Evolutionary conservation across 106 monocot genomes (phyloP), one percentile per base, ranked within the genome.

Genomic region (Cymbidium sinense): DNA sequence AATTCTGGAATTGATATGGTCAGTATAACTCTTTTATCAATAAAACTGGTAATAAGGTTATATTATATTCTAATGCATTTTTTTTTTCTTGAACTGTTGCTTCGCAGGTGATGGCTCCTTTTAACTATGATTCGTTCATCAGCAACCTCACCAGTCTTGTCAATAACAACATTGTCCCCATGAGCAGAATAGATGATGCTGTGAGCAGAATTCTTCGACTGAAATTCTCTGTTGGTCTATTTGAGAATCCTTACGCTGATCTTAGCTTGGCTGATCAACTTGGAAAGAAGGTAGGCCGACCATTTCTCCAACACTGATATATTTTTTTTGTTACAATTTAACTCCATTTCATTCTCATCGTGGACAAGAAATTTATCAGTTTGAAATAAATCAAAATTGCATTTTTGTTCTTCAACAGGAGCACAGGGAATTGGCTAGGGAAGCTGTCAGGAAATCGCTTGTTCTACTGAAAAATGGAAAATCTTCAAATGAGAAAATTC

Each of bases 361-460:
- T 67, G 4, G 25, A 17, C 12, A 69, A 69, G 69, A 69, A 13
- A 2, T 47, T 47, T 13, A 47, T 47, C 47, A 47, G 13, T 13
- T 47, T 47, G 11, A 2, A 47, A 15, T 47, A 13, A 13, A 0
- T 39, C 13, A 11, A 47, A 2, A 15, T 47, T 47, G 5, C 52
- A 52, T n/a, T 43, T 15, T 29, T 30, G 34, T 64, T 65, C 7
- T 79, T 54, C 34, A 35, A 77, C 80, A 96, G 96, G 91, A 91
- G 73, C 96, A 96, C 78, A 83, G 93, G 74, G 93, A 87, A 21
- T 36, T 90, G 85, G 93, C 93, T 20, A 90, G 93, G 77, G 90
- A 95, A 86, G 95, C 95, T 21, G 95, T 95, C 25, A 83, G 95
- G 76, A 93, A 91, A 86, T 95, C 95, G 4, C 84, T 95, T 20